Percentiles rank a stretch among this genome's conserved stretches.
These are phyloP conservation scores for Ogataea ganodermae DNA, from an alignment of 805 yeast genomes.

Conservation along the genomic window DNA sequence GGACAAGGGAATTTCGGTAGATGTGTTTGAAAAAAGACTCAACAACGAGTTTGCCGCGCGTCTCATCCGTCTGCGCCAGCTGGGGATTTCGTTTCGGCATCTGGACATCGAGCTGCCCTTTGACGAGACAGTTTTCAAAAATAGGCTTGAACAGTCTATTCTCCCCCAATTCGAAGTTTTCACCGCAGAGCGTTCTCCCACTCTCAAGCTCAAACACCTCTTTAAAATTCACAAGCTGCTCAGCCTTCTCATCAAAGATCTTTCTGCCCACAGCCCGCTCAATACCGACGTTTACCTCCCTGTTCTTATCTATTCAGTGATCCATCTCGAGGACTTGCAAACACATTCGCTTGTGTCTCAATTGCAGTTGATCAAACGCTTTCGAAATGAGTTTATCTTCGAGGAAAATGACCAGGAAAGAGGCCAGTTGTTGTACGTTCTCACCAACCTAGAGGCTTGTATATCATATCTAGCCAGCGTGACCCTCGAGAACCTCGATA, in stretches of 20 bases:
- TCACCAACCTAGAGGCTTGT: conserved; percentile 40
- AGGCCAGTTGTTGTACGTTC: conserved; percentile 37
- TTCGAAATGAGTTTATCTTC: conserved; percentile 33
- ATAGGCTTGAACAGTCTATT: conserved; percentile 24
- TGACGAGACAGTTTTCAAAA: conserved; percentile 27
- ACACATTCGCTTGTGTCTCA: conserved; percentile 34
- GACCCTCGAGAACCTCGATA: conserved; percentile 33
- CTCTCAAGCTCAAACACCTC: conserved; percentile 35
- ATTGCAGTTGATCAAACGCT: conserved; percentile 36
- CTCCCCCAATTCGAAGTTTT: conserved; percentile 35
- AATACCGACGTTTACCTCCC: conserved; percentile 40
- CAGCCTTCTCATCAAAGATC: conserved; percentile 26
- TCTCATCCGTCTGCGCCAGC: conserved; percentile 26
- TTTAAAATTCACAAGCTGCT: conserved; percentile 33
- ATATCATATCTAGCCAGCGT: conserved; percentile 37
- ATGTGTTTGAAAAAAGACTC: conserved; percentile 32
- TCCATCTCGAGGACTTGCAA: conserved; percentile 32
- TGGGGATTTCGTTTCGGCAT: conserved; percentile 27
- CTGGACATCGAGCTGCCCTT: conserved; percentile 35
- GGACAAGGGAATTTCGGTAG: conserved; percentile 30
- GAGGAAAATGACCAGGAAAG: conserved; percentile 31
- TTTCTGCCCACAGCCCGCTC: conserved; percentile 16
- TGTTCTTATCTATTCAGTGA: conserved; percentile 35
- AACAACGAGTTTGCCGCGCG: conserved; percentile 31
- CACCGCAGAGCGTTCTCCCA: conserved; percentile 37